Evolutionary conservation across 495 filamentous ascomycete genomes (phyloP), one percentile per base, ranked within the genome.

Genomic region (Trichocladium uniseriatum): DNA sequence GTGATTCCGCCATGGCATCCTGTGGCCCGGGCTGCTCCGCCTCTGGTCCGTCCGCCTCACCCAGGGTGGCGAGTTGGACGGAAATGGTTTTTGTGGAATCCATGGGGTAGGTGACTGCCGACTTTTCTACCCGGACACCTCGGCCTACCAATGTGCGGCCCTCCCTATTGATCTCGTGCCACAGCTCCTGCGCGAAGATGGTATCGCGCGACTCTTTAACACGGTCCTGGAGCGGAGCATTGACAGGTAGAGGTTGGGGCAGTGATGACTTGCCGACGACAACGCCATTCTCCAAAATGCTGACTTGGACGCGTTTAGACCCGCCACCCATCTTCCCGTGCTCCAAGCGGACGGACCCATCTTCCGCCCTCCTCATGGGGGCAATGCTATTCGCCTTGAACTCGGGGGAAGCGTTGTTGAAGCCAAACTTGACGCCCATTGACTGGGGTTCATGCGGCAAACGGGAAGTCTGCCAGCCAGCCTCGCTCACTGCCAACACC

Each of bases 131-230:
- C 14, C 74, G 78, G 10, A 95, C 81, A 8, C 81, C 76, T 19
- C 80, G 78, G 36, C 76, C 76, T 9, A 79, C 73, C 32, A 94
- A 67, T 0, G 74, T 68, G 6, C 87, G 80, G 2, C 84, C 82
- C 67, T 99, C 94, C 10, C 85, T 77, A 40, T 82, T 79, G 18
- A 99, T 64, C 64, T 97, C 92, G 53, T 94, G 81, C 74, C 89
- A 94, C n/a, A 99, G 67, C 60, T 99, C 94, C 58, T 95, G 83
- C 45, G 90, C 85, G 59, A 87, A 96, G 1, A 94, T 72, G 47
- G 86, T 89, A 63, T 99, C 84, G 22, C 90, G 81, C 10, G 89
- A 87, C 54, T 88, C 82, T 15, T 83, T 74, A 38, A 97, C 86
- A 7, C 77, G 77, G 31, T 81, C 71, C 51, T 89, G 81, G 20